phyloP scores from a whole-genome alignment of 345 rosid genomes.

The Leavenworthia alabamica region DNA sequence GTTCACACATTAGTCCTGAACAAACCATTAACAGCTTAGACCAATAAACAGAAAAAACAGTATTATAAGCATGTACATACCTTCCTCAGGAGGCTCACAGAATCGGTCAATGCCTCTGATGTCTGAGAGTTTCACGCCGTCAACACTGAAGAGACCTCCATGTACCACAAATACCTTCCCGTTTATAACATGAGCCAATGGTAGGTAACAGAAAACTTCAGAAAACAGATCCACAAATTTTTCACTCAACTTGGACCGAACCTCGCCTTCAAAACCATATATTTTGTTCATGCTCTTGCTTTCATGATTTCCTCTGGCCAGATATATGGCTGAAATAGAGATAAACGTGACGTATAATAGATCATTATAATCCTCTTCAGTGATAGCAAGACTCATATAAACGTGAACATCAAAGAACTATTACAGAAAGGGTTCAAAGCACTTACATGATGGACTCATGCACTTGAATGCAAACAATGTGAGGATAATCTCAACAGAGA shows the following conservation, averaged over 20 bases:
- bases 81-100: conserved; percentile 99
- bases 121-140: conserved; percentile 89
- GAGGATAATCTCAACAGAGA: conserved; percentile 88
- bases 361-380: not conserved
- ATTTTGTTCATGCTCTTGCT: conserved; percentile 99
- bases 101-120: conserved; percentile 83
- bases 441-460: conserved; percentile 92
- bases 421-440: not conserved
- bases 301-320: conserved; percentile 96
- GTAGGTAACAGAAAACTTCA: conserved; percentile 92
- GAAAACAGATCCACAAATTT: conserved; percentile 92
- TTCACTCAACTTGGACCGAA: conserved; percentile 85
- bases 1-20: conserved; percentile 91
- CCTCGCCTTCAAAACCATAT: conserved; percentile 99
- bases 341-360: not conserved
- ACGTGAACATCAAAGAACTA: conserved; percentile 2
- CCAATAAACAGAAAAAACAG: not conserved
- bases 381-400: not conserved
- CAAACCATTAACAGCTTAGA: conserved; percentile 7
- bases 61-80: conserved; percentile 32
- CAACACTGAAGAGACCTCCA: conserved; percentile 97
- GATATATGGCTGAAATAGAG: conserved; percentile 59
- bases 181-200: conserved; percentile 85
- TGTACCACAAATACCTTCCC: conserved; percentile 81
- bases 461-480: conserved; percentile 93